Conservation (phyloP, 306 rosid species). For the Glycyrrhiza uralensis region DNA sequence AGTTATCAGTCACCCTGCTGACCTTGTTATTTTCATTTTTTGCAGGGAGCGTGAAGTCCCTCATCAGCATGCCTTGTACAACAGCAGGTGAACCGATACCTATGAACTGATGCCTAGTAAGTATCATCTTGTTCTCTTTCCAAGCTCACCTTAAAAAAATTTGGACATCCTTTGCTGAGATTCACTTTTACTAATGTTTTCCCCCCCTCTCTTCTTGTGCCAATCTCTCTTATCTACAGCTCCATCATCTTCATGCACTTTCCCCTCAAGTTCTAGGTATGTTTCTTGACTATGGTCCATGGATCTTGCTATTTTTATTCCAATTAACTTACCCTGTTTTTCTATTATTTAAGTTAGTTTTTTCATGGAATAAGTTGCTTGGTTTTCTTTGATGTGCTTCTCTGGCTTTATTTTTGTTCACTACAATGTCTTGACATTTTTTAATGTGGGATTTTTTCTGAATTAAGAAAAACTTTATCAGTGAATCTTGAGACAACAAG, state of each 20-base stretch:
- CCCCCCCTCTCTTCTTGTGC: neutral
- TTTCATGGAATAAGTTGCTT: constrained; percentile 6
- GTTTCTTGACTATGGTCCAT: neutral
- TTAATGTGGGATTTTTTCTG: too few relatives aligned
- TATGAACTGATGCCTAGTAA: constrained; percentile 41
- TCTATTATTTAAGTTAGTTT: neutral
- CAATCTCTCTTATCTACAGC: constrained; percentile 48
- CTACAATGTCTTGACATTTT: too few relatives aligned
- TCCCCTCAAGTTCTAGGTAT: constrained; percentile 75
- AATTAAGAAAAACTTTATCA: too few relatives aligned
- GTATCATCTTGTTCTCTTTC: neutral
- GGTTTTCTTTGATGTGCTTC: neutral
- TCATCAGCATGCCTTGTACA: constrained; percentile 54
- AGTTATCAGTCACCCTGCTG: neutral
- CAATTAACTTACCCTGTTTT: neutral
- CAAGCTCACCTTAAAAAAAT: neutral
- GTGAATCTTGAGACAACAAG: too few relatives aligned
- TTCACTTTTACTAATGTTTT: constrained; percentile 18
- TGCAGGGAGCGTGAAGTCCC: constrained; percentile 74
- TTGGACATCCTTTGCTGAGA: neutral
- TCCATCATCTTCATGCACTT: constrained; percentile 60
- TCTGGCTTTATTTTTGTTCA: too few relatives aligned
- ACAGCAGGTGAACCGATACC: neutral
- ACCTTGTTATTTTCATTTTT: neutral
- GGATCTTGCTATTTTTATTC: neutral